Base-by-base conservation (phyloP, 2,329 filamentous ascomycete genomes). In the Hirsutella minnesotensis region DNA sequence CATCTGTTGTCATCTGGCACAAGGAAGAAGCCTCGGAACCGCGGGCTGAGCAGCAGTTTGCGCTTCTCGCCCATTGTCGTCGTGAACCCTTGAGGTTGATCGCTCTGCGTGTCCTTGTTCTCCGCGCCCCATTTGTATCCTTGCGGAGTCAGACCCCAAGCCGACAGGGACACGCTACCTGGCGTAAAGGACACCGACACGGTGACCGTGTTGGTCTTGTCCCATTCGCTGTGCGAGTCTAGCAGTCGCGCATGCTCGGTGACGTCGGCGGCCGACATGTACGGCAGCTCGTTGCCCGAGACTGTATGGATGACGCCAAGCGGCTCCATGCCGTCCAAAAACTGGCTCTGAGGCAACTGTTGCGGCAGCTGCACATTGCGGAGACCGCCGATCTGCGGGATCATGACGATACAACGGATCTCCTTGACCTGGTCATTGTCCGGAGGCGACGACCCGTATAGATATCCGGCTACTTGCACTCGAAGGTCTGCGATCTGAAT, bases 401-500 rank as follows among this genome's bases (percentile, higher is more conserved):
- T 79, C 86, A 98, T 92, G 53, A 95, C 90, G 55, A 98, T 95
- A 51, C 86, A 94, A 56, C 85, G 83, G 58, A 98, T 81, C 61
- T 98, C 94, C 73, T 96, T 98, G 63, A 98, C 86, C 57, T 94
- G 86, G 51, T 90, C 84, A 57, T 96, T 95, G 66, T 96, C 92
- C 7, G 86, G 82, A 3, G 92, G 89, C 1, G 90, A 95, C 38
- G 79, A 79, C 51, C 92, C 92, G 60, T 98, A 98, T 1, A 98
- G 75, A 61, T 95, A 98, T 1, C 89, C 92, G 15, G 90, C 89
- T 40, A 98, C 89, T 64, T 98, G 92, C 13, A 96, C 89, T 39
- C 94, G 85, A 44, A 98, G 77, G 68, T 98, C 92, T 38, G 92
- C 84, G 57, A 98, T 94, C 20, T 86, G 92, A 67, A 98, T 96